Evolutionary conservation across 257 asterid species (phyloP), one percentile per base, ranked within the genome.

Genomic region (Fraxinus americana): DNA sequence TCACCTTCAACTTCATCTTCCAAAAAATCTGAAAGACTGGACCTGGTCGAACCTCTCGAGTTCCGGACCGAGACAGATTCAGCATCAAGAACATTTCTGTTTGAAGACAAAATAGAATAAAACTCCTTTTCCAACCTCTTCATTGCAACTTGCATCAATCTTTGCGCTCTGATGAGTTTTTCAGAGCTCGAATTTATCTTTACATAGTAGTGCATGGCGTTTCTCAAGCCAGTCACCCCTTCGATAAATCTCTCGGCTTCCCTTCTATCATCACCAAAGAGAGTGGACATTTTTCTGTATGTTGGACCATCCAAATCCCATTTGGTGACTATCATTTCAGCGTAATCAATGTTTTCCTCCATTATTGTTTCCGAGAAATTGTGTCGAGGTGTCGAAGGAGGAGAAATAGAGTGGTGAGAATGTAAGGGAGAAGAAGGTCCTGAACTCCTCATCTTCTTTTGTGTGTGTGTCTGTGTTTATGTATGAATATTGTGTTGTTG

Each of bases 51-150:
- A 4, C 78, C 85, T 30, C 50, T 41, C 50, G 50, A 41, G 50
- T 41, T 41, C 4, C 50, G 50, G 14, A 69, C 4, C 1, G 96
- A 86, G 50, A 84, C 80, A 4, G 97, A 80, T 78, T 90, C 98
- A 3, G 90, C 82, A 29, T 90, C 90, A 12, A 90, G 87, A 67
- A 84, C 80, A 41, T 83, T 84, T 14, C 89, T 74, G n/a, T 89
- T 89, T 0, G 83, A 81, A 0, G 90, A 87, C 65, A 94, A 74
- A 35, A 85, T 85, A 0, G 84, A 63, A 54, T 83, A 76, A 74
- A 94, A 92, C 70, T 94, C 97, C 83, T 87, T 90, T 80, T 94
- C 94, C 50, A 92, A 52, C 32, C 92, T 79, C 25, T 80, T 92
- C 88, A 89, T 88, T 0, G 97, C 97, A n/a, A 87, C 82, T 30